A percentile compares a stretch with the other conserved stretches of the same genome.
These are phyloP conservation scores for Capsella rubella DNA, from an alignment of 441 rosid genomes.

Conservation along the genomic window DNA sequence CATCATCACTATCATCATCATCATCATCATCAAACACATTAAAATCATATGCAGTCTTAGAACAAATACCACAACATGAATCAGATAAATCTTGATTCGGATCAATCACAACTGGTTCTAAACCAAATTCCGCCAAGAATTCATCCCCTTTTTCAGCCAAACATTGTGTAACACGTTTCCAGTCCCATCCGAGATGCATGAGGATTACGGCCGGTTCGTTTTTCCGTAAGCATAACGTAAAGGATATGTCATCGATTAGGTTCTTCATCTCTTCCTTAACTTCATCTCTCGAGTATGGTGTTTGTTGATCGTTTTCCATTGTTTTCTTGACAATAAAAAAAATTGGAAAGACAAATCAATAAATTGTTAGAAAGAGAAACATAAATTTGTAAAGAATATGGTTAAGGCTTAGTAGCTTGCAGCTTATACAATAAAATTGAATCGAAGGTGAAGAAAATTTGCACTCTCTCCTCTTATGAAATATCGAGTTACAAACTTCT, in stretches of 20 bases:
- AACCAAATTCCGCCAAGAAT: not conserved
- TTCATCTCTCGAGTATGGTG: conserved; percentile 8
- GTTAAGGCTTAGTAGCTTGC: conserved; percentile 19
- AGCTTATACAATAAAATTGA: not conserved
- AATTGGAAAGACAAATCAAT: not conserved
- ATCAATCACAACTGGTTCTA: not conserved
- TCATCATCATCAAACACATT: not conserved
- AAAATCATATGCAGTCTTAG: not conserved
- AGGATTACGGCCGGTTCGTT: not conserved
- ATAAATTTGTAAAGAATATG: not conserved
- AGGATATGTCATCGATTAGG: conserved; percentile 7
- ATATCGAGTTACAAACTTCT: not conserved
- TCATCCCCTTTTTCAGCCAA: not conserved
- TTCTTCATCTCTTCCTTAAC: not conserved
- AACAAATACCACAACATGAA: not conserved
- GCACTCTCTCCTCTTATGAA: not conserved
- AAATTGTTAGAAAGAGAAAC: not conserved
- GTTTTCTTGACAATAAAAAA: not conserved
- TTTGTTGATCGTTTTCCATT: conserved; percentile 11
- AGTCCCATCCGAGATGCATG: not conserved
- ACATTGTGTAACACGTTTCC: too few species aligned
- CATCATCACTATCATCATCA: not conserved
- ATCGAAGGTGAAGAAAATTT: not conserved
- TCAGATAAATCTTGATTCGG: not conserved
- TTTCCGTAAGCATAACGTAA: too few species aligned